phyloP scores from a whole-genome alignment of 192 early-diverging fungal species.

The Coemansia sp. region DNA sequence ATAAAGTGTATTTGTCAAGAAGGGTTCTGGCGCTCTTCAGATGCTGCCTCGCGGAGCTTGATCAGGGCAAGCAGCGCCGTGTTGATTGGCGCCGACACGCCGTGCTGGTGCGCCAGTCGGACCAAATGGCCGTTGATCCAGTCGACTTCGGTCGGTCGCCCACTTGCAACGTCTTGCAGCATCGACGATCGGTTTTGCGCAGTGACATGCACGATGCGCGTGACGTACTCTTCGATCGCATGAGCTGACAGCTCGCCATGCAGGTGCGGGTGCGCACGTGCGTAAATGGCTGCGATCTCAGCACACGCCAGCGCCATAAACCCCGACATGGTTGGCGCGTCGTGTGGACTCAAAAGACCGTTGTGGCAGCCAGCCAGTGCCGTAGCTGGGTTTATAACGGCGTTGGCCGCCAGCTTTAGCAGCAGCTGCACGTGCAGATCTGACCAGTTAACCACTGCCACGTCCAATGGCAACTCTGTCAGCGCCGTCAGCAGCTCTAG shows the following conservation, averaged over 20 bases:
- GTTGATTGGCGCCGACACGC: constrained; percentile 50
- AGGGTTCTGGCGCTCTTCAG: too few relatives aligned
- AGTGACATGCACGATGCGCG: constrained; percentile 37
- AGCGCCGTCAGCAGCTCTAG: constrained; percentile 30
- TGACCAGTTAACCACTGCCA: constrained; percentile 38
- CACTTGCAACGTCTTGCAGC: constrained; percentile 49
- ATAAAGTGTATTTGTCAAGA: too few relatives aligned
- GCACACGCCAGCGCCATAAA: constrained; percentile 29
- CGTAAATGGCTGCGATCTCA: constrained; percentile 41
- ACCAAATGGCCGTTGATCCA: constrained; percentile 63
- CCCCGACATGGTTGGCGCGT: constrained; percentile 10
- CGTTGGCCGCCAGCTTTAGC: constrained; percentile 66
- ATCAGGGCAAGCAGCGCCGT: constrained; percentile 38
- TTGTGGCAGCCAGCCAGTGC: constrained; percentile 61
- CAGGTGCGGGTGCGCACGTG: constrained; percentile 44
- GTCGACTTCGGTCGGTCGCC: constrained; percentile 55
- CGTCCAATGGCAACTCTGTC: constrained; percentile 26
- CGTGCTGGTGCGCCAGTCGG: constrained; percentile 45
- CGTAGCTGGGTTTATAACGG: constrained; percentile 65
- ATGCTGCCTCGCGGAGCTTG: constrained; percentile 35
- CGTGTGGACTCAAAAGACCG: constrained; percentile 9
- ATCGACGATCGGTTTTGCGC: constrained; percentile 58
- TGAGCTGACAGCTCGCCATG: constrained; percentile 29
- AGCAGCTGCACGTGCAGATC: constrained; percentile 54
- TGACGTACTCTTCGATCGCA: constrained; percentile 41